Evolutionary conservation across 306 rosid species (phyloP).

Genomic region (cucumber (Cucumis sativus)): DNA sequence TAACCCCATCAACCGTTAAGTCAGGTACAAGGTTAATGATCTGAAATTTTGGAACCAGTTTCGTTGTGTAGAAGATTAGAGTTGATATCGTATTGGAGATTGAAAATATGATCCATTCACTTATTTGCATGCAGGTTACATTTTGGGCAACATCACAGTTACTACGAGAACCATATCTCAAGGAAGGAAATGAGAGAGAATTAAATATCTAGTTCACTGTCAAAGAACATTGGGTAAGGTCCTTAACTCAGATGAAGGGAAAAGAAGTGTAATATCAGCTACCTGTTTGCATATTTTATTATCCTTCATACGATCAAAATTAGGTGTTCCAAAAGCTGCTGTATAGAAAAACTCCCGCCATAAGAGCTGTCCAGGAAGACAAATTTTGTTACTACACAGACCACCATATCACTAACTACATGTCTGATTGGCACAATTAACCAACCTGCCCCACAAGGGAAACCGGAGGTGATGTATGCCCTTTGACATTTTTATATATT

Average conservation of each 20-base stretch:
- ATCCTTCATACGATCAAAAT: slow-evolving; percentile 69
- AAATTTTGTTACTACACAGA: slow-evolving; percentile 18
- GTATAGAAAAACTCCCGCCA: slow-evolving; percentile 97
- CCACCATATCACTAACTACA: not conserved
- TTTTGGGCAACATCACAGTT: not conserved
- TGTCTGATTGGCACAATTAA: slow-evolving; percentile 4
- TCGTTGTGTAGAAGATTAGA: not conserved
- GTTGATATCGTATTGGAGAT: not conserved
- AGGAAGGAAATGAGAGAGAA: not conserved
- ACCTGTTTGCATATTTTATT: slow-evolving; percentile 95
- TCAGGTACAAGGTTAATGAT: not conserved
- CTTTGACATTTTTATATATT: slow-evolving; percentile 40
- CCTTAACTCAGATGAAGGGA: not conserved
- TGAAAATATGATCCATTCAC: not conserved
- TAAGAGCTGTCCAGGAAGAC: slow-evolving; percentile 34
- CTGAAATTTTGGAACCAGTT: not conserved
- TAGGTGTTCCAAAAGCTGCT: slow-evolving; percentile 83
- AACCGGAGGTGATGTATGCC: slow-evolving; percentile 72
- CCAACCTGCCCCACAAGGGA: slow-evolving; percentile 87
- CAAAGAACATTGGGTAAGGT: not conserved
- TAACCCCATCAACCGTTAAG: not conserved
- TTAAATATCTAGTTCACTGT: not conserved
- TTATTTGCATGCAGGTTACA: not conserved
- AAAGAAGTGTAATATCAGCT: not conserved
- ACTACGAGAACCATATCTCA: not conserved